Evolutionary conservation across 129 eudicot genomes (phyloP).

Genomic region (Pulicaria dysenterica): DNA sequence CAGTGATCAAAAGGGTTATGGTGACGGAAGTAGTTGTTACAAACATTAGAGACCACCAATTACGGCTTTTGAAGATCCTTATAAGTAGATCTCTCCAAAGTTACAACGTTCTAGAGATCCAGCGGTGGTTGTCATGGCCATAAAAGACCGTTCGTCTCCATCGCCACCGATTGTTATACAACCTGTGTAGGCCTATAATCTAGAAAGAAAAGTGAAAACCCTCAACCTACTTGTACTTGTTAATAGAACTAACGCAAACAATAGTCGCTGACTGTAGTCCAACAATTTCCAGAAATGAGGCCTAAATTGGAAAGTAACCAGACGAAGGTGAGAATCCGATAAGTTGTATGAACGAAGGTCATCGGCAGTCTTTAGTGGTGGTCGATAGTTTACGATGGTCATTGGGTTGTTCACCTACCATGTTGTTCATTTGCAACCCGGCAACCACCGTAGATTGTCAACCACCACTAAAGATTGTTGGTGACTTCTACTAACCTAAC

Average conservation of each 20-base stretch:
- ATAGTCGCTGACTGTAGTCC: too few relatives aligned
- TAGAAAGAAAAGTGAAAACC: background rate
- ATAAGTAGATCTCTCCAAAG: conserved; percentile 14
- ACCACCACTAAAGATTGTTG: too few relatives aligned
- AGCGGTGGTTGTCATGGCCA: conserved; percentile 30
- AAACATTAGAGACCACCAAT: conserved; percentile 12
- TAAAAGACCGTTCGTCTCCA: conserved; percentile 24
- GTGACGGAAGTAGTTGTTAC: conserved; percentile 13
- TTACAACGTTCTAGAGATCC: conserved; percentile 35
- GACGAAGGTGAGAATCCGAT: conserved; percentile 36
- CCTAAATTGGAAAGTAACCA: too few relatives aligned
- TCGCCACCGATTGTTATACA: conserved; percentile 45
- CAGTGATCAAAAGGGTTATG: conserved; percentile 46
- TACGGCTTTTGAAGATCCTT: conserved; percentile 20
- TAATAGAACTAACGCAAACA: too few relatives aligned
- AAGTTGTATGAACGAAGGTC: conserved; percentile 26
- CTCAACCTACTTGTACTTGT: too few relatives aligned
- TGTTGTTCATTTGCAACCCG: too few relatives aligned
- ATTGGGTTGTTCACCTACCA: too few relatives aligned
- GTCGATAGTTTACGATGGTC: too few relatives aligned
- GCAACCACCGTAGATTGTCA: too few relatives aligned
- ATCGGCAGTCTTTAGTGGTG: too few relatives aligned
- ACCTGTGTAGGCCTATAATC: conserved; percentile 60
- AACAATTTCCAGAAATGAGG: too few relatives aligned
- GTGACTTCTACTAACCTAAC: too few relatives aligned